A percentile compares a stretch with the other conserved stretches of the same genome.
Conservation (phyloP, 2,329 filamentous ascomycete genomes). For the Canariomyces notabilis region DNA sequence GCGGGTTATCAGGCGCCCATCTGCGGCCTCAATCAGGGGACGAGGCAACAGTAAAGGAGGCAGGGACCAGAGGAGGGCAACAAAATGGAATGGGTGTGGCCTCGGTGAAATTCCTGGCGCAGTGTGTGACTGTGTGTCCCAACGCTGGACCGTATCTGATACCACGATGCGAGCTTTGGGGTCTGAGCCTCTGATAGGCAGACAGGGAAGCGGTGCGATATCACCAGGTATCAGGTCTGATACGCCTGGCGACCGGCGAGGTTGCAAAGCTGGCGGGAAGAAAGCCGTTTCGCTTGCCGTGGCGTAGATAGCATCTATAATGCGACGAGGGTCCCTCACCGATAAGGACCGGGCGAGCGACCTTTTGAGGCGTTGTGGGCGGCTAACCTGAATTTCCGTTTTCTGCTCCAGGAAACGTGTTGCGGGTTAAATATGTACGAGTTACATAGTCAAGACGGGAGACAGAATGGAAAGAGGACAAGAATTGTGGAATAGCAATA, state of each 20-base stretch:
- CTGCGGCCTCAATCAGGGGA: slow-evolving; percentile 15
- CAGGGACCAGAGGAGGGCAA: slow-evolving; percentile 16
- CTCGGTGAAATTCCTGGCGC: slow-evolving; percentile 24
- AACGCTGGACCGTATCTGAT: slow-evolving; percentile 25
- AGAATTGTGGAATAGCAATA: too few relatives aligned
- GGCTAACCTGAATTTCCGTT: background rate
- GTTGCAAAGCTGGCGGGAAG: slow-evolving; percentile 13
- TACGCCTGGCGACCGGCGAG: slow-evolving; percentile 16
- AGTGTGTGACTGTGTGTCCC: too few relatives aligned
- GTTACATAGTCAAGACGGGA: background rate
- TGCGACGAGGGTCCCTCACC: slow-evolving; percentile 3
- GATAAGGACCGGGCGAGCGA: slow-evolving; percentile 13
- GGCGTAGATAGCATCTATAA: slow-evolving; percentile 21
- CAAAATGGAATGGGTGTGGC: slow-evolving; percentile 19
- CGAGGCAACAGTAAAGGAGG: slow-evolving; percentile 15
- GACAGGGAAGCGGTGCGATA: slow-evolving; percentile 16
- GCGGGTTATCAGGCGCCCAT: slow-evolving; percentile 21
- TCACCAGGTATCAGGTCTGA: slow-evolving; percentile 17
- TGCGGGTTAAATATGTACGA: background rate
- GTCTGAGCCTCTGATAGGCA: slow-evolving; percentile 20
- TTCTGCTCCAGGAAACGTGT: background rate
- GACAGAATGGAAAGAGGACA: slow-evolving; percentile 1
- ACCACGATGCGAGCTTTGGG: slow-evolving; percentile 18
- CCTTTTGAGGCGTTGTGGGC: background rate
- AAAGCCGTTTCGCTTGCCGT: slow-evolving; percentile 18